Evolutionary conservation across 768 basidiomycete species (phyloP).

Genomic region (Galerina sulciceps): DNA sequence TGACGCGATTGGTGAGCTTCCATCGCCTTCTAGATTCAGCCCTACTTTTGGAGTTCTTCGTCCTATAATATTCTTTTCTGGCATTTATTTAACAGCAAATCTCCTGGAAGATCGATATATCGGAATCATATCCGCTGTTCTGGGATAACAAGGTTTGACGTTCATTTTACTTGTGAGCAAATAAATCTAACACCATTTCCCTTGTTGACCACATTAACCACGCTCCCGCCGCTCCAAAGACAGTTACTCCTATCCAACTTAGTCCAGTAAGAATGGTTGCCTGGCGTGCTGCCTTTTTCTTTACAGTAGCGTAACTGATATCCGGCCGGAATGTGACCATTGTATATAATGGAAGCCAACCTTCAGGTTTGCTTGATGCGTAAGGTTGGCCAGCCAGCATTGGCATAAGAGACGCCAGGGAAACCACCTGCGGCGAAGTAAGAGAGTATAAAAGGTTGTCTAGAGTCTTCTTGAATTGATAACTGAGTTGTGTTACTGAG

Average conservation of each 20-base stretch:
- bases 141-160: conserved; percentile 35
- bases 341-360: conserved; percentile 94
- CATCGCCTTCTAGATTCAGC: conserved; percentile 35
- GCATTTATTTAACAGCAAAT: conserved; percentile 20
- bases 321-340: conserved; percentile 99
- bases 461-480: conserved; percentile 78
- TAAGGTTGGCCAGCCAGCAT: conserved; percentile 58
- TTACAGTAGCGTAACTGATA: conserved; percentile 85
- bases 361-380: conserved; percentile 59
- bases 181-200: conserved; percentile 34
- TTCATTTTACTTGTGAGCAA: conserved; percentile 28
- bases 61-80: conserved; percentile 24
- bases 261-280: conserved; percentile 56
- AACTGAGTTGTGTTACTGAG: conserved; percentile 80
- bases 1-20: conserved; percentile 25
- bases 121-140: conserved; percentile 28
- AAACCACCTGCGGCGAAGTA: conserved; percentile 52
- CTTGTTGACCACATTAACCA: conserved; percentile 44
- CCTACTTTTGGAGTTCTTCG: conserved; percentile 18
- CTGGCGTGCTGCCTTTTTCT: conserved; percentile 73
- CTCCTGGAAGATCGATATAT: conserved; percentile 24
- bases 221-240: conserved; percentile 46
- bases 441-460: conserved; percentile 76
- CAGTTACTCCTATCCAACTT: conserved; percentile 51
- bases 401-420: conserved; percentile 50